phyloP scores from a whole-genome alignment of 192 early-diverging fungal species.

The Coemansia sp. region DNA sequence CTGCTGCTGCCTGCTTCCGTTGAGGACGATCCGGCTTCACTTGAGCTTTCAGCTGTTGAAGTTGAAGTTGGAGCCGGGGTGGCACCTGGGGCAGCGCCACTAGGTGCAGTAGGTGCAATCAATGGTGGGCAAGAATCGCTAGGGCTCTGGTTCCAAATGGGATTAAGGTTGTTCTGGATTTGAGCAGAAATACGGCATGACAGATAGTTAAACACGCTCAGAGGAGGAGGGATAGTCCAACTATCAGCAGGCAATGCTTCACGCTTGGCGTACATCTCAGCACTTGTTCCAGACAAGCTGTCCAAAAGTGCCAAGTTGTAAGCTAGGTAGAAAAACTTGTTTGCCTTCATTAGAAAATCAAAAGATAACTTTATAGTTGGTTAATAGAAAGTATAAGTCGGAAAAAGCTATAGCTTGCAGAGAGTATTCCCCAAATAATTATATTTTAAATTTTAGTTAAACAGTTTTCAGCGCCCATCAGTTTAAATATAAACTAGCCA shows the following conservation, averaged over 20 bases:
- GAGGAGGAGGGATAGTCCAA: constrained; percentile 9
- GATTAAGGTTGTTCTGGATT: constrained; percentile 9
- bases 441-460: no score
- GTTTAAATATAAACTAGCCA: no score
- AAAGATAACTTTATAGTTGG: not conserved
- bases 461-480: no score
- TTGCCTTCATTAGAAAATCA: constrained; percentile 21
- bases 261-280: not conserved
- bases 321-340: constrained; percentile 22
- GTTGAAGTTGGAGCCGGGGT: constrained; percentile 6
- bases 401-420: no score
- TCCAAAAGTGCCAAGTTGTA: constrained; percentile 19
- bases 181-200: constrained; percentile 12
- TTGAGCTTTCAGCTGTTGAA: not conserved
- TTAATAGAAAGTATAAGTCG: not conserved
- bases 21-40: not conserved
- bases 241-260: not conserved
- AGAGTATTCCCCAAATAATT: no score
- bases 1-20: not conserved
- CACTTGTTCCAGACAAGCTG: constrained; percentile 7
- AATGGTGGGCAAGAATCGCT: not conserved
- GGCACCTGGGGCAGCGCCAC: not conserved
- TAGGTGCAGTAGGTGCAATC: not conserved
- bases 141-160: constrained; percentile 5
- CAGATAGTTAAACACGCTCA: constrained; percentile 25